These are phyloP conservation scores for Kodamaea lidongshanica DNA, from an alignment of 805 yeast species.

Conservation along the genomic window DNA sequence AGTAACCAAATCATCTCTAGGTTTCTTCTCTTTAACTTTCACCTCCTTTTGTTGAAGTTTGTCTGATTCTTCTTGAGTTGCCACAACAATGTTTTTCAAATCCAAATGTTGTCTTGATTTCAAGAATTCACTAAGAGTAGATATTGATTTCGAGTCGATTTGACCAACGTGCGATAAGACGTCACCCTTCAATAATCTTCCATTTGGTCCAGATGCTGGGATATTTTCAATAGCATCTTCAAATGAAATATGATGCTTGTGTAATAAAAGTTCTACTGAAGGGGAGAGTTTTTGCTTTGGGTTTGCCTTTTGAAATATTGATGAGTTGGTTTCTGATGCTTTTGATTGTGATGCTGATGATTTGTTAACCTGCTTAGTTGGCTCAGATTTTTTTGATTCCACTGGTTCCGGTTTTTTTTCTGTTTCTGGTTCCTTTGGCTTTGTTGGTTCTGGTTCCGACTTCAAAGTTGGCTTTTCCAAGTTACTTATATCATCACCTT, in stretches of 20 bases:
- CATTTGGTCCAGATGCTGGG: constrained; percentile 82
- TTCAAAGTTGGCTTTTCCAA: constrained; percentile 53
- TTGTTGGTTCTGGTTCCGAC: constrained; percentile 16
- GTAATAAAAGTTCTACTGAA: constrained; percentile 65
- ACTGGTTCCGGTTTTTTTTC: constrained; percentile 13
- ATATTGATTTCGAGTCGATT: constrained; percentile 52
- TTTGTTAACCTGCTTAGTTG: constrained; percentile 9
- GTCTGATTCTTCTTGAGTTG: constrained; percentile 22
- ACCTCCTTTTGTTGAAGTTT: constrained; percentile 10
- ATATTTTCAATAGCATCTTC: constrained; percentile 70
- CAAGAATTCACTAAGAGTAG: constrained; percentile 50
- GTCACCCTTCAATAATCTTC: constrained; percentile 86
- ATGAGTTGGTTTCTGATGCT: constrained; percentile 1
- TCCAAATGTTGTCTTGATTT: constrained; percentile 59
- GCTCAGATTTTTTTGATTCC: constrained; percentile 10
- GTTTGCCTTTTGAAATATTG: constrained; percentile 44
- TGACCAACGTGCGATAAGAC: constrained; percentile 77
- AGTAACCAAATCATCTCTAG: constrained; percentile 12
- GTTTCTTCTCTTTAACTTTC: constrained; percentile 8
- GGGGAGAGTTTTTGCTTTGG: constrained; percentile 67
- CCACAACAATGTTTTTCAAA: constrained; percentile 56
- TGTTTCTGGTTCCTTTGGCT: constrained; percentile 8
- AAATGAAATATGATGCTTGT: constrained; percentile 52
- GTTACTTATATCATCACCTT: constrained; percentile 69
- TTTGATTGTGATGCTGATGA: constrained; percentile 4